Evolutionary conservation across 306 rosid genomes (phyloP).

Genomic region (Notholithocarpus densiflorus): DNA sequence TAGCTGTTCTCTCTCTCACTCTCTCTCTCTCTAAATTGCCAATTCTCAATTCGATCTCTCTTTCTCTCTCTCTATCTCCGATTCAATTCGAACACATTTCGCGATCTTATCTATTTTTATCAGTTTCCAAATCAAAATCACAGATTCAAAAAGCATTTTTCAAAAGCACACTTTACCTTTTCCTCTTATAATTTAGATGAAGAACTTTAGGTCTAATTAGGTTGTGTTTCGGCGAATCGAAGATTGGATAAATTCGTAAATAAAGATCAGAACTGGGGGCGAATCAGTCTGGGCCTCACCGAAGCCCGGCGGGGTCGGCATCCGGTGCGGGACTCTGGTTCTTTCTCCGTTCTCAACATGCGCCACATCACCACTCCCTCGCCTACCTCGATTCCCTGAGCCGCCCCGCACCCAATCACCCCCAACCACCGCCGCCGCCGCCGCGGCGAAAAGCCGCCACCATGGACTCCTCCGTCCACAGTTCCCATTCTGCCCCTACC

Average conservation of each 20-base stretch:
- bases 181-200: constrained; percentile 13
- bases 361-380: constrained; percentile 75
- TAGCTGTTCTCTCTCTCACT: constrained; percentile 3
- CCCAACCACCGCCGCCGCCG: constrained; percentile 33
- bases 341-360: constrained; percentile 69
- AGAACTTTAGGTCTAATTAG: constrained; percentile 29
- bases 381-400: constrained; percentile 80
- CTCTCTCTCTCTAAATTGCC: background rate
- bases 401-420: constrained; percentile 54
- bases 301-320: constrained; percentile 63
- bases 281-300: constrained; percentile 87
- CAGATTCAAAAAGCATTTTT: background rate
- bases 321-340: constrained; percentile 78
- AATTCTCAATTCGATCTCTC: constrained; percentile 15
- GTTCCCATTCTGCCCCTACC: constrained; percentile 27
- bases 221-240: constrained; percentile 27
- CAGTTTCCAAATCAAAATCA: constrained; percentile 2
- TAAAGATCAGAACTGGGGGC: constrained; percentile 94
- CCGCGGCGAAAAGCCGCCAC: constrained; percentile 13
- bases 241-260: constrained; percentile 33
- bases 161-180: background rate
- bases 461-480: constrained; percentile 39
- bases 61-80: background rate
- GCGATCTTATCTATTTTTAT: background rate
- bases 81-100: constrained; percentile 10